Percentiles rank a stretch among this genome's conserved stretches.
Evolutionary conservation across 495 filamentous ascomycete genomes (phyloP).

Genomic region (Hypomontagnella monticulosa): DNA sequence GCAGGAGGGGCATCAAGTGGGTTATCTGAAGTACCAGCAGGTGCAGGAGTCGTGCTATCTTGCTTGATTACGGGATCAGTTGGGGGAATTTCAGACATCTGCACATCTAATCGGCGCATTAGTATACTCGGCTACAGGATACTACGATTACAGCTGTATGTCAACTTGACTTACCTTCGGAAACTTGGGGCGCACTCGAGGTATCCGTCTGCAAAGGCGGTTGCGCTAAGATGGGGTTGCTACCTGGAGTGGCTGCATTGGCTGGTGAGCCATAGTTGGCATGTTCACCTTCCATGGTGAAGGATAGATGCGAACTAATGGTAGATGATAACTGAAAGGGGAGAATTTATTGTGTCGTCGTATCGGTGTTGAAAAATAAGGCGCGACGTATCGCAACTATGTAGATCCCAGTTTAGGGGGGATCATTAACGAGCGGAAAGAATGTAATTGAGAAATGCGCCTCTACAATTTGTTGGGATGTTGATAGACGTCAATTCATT

Average conservation of each 20-base stretch:
- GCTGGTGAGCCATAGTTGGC: constrained; percentile 63
- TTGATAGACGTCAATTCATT: constrained; percentile 32
- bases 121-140: constrained; percentile 17
- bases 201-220: constrained; percentile 56
- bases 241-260: constrained; percentile 60
- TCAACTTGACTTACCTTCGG: constrained; percentile 47
- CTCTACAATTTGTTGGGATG: constrained; percentile 26
- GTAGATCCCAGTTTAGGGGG: constrained; percentile 14
- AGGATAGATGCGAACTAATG: constrained; percentile 10
- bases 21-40: constrained; percentile 74
- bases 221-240: constrained; percentile 62
- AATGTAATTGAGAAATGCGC: constrained; percentile 29
- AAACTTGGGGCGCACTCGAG: constrained; percentile 35
- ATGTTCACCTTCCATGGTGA: constrained; percentile 63
- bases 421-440: constrained; percentile 22
- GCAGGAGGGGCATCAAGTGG: constrained; percentile 85
- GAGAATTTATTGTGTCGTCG: constrained; percentile 12
- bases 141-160: background rate
- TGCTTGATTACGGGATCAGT: constrained; percentile 61
- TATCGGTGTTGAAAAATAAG: constrained; percentile 20
- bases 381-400: constrained; percentile 36
- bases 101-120: constrained; percentile 57
- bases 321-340: constrained; percentile 30
- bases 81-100: constrained; percentile 61
- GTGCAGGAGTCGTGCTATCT: constrained; percentile 60